Percentiles rank a stretch among this genome's conserved stretches.
phyloP scores from a whole-genome alignment of 2,329 filamentous ascomycete species.

The Claviceps fusiformis region DNA sequence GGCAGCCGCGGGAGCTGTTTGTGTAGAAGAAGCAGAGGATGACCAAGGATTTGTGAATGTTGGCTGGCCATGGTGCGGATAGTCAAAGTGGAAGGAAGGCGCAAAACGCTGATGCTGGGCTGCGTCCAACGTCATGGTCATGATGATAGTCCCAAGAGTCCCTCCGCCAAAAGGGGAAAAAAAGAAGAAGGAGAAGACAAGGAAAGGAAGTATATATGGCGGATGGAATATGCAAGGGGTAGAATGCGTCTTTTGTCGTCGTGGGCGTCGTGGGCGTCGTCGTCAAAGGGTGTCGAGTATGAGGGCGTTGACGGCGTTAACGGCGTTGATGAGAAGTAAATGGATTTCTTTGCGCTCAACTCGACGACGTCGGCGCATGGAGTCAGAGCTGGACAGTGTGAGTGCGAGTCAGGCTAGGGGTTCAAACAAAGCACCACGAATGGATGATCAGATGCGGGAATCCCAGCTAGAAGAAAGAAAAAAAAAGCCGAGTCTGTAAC shows the following conservation, averaged over 20 bases:
- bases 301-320: not conserved
- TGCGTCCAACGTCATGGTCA: slow-evolving; percentile 92
- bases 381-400: not conserved
- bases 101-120: slow-evolving; percentile 66
- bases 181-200: not conserved
- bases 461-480: slow-evolving; percentile 27
- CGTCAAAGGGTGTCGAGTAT: not conserved
- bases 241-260: not conserved
- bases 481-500: slow-evolving; percentile 32
- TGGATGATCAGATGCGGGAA: slow-evolving; percentile 41
- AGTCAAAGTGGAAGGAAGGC: slow-evolving; percentile 65
- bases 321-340: not conserved
- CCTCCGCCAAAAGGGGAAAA: not conserved
- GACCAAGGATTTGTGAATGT: slow-evolving; percentile 92
- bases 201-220: not conserved
- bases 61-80: slow-evolving; percentile 38
- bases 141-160: slow-evolving; percentile 30
- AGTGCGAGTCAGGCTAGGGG: not conserved
- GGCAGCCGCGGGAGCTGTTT: slow-evolving; percentile 34
- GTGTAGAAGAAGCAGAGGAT: slow-evolving; percentile 33
- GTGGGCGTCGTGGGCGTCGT: not conserved
- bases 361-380: not conserved
- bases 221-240: not conserved
- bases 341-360: not conserved
- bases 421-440: slow-evolving; percentile 9